These are phyloP conservation scores for Stephanodiscus minutulus DNA, from an alignment of 108 stramenopile genomes.

Conservation along the genomic window DNA sequence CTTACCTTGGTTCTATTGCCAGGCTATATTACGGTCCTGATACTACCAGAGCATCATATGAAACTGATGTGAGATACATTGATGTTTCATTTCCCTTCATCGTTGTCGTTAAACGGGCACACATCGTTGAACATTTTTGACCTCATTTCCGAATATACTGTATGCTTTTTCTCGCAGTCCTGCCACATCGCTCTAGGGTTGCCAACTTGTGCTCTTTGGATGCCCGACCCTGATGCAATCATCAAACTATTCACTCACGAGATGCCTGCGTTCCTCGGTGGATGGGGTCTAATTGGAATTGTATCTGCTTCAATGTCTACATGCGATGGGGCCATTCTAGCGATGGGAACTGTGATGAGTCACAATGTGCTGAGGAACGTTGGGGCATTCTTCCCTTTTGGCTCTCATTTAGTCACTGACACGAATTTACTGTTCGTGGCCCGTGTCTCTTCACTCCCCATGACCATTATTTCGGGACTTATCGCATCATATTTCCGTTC, in stretches of 20 bases:
- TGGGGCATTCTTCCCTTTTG: constrained; percentile 31
- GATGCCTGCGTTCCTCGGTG: constrained; percentile 67
- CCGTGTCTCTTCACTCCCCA: constrained; percentile 58
- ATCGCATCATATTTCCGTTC: constrained; percentile 67
- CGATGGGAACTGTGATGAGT: constrained; percentile 83
- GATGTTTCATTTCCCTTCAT: no score
- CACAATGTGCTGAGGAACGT: constrained; percentile 73
- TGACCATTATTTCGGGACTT: constrained; percentile 54
- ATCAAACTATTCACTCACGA: constrained; percentile 69
- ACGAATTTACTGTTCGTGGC: constrained; percentile 60
- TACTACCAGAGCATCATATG: constrained; percentile 58
- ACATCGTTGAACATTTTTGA: constrained; percentile 6
- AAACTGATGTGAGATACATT: constrained; percentile 50
- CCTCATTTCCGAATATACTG: neutral
- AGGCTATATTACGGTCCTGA: constrained; percentile 67
- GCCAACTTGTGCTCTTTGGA: constrained; percentile 77
- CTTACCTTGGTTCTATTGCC: constrained; percentile 74
- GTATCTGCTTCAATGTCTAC: constrained; percentile 80
- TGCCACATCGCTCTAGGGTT: constrained; percentile 51
- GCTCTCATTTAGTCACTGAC: constrained; percentile 37
- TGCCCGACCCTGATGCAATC: constrained; percentile 63
- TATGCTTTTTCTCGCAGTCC: neutral
- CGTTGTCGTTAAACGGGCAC: no score
- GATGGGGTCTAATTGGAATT: constrained; percentile 79
- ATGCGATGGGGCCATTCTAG: constrained; percentile 77